A percentile compares a stretch with the other conserved stretches of the same genome.
These are phyloP conservation scores for Debaryomyces castellii DNA, from an alignment of 805 yeast species.

Conservation along the genomic window DNA sequence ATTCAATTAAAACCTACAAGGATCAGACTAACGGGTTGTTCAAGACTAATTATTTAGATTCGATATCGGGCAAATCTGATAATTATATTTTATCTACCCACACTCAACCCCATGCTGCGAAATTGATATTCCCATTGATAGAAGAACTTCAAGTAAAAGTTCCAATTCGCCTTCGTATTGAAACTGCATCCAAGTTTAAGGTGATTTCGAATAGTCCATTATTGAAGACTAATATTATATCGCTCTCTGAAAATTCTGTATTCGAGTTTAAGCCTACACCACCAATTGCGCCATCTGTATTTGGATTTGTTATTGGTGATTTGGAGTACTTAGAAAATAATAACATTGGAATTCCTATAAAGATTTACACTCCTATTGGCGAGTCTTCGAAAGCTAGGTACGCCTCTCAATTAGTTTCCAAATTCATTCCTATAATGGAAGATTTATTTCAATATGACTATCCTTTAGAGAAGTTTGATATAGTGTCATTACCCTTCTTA, in stretches of 20 bases:
- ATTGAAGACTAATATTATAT: slow-evolving; percentile 9
- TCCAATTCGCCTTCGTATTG: slow-evolving; percentile 48
- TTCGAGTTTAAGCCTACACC: slow-evolving; percentile 55
- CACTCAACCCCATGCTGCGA: slow-evolving; percentile 66
- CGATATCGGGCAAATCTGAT: slow-evolving; percentile 47
- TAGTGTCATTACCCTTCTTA: slow-evolving; percentile 67
- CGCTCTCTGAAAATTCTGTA: slow-evolving; percentile 22
- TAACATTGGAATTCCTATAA: slow-evolving; percentile 36
- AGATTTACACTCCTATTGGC: slow-evolving; percentile 57
- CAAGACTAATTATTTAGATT: slow-evolving; percentile 61
- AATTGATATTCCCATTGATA: slow-evolving; percentile 63
- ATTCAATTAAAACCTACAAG: slow-evolving; percentile 47
- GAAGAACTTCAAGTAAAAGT: slow-evolving; percentile 64
- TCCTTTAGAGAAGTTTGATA: slow-evolving; percentile 66
- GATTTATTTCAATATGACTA: slow-evolving; percentile 42
- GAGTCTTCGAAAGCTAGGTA: slow-evolving; percentile 46
- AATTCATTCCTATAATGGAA: slow-evolving; percentile 49
- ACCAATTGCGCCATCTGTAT: slow-evolving; percentile 59
- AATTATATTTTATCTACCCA: slow-evolving; percentile 66
- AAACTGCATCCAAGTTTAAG: slow-evolving; percentile 43
- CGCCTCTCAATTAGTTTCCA: slow-evolving; percentile 48
- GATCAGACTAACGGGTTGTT: slow-evolving; percentile 67
- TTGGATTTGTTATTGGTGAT: slow-evolving; percentile 71
- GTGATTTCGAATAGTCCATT: slow-evolving; percentile 53
- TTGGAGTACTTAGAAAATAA: slow-evolving; percentile 44